Percentiles rank a stretch among this genome's conserved stretches.
Evolutionary conservation across 768 basidiomycete genomes (phyloP).

Genomic region (Suillus paluster): DNA sequence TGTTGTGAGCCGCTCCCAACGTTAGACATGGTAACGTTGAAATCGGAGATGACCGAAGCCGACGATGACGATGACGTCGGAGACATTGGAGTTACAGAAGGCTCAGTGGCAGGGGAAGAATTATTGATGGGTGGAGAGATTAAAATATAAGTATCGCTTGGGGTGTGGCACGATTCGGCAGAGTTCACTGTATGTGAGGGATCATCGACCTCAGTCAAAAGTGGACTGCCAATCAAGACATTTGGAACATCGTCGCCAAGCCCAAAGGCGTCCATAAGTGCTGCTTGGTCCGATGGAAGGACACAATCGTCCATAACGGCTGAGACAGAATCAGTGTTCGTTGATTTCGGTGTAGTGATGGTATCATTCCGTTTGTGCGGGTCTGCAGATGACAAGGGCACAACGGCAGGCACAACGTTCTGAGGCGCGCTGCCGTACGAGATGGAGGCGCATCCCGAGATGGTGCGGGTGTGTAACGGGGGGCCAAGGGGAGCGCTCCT

Average conservation of each 20-base stretch:
- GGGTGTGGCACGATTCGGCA: neutral
- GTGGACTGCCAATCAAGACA: neutral
- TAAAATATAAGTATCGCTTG: neutral
- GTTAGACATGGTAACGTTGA: neutral
- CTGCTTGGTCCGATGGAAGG: slow-evolving; percentile 3
- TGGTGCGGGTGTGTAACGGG: slow-evolving; percentile 10
- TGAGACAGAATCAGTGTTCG: neutral
- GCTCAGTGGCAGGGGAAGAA: neutral
- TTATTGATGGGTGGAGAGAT: too few relatives aligned
- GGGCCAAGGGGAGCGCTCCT: slow-evolving; percentile 13
- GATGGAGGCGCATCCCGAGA: slow-evolving; percentile 5
- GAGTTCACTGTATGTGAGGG: neutral
- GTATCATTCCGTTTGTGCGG: neutral
- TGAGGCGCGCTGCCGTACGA: slow-evolving; percentile 8
- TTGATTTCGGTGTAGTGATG: neutral
- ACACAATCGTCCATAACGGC: neutral
- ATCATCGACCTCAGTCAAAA: neutral
- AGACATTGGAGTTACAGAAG: neutral
- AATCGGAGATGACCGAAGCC: neutral
- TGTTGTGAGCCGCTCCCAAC: slow-evolving; percentile 7
- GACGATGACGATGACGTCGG: neutral
- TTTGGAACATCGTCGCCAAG: slow-evolving; percentile 3
- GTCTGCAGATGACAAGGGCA: neutral
- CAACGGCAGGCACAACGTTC: slow-evolving; percentile 9
- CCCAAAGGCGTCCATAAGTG: slow-evolving; percentile 11